Conservation (phyloP, 2,329 filamentous ascomycete genomes). For the Aspergillus costaricaensis region DNA sequence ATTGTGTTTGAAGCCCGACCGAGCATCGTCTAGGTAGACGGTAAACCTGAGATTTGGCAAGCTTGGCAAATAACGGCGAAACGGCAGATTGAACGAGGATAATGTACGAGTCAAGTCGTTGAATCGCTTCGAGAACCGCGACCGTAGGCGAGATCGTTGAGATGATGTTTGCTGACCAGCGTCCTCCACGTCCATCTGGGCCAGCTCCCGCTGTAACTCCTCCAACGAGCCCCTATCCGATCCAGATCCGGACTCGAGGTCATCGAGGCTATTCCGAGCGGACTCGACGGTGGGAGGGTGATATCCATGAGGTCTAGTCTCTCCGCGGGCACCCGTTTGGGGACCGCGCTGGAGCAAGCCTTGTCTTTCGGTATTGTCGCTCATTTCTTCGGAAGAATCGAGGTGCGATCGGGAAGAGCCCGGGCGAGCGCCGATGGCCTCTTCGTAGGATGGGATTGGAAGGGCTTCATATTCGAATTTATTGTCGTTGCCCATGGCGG, state of each 20-base stretch:
- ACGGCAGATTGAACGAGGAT: constrained; percentile 57
- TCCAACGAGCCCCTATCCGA: constrained; percentile 58
- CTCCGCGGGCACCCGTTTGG: constrained; percentile 37
- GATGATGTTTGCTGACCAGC: constrained; percentile 43
- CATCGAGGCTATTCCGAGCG: constrained; percentile 64
- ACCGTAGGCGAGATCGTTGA: constrained; percentile 45
- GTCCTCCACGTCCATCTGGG: constrained; percentile 86
- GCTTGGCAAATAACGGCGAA: constrained; percentile 48
- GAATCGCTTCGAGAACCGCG: constrained; percentile 59
- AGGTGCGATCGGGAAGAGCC: constrained; percentile 52
- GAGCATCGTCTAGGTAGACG: constrained; percentile 40
- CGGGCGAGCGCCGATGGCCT: constrained; percentile 67
- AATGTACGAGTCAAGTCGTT: constrained; percentile 58
- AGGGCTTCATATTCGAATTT: constrained; percentile 62
- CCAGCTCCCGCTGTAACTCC: constrained; percentile 75
- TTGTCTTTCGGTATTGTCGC: constrained; percentile 73
- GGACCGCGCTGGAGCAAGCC: constrained; percentile 66
- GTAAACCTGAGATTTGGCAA: constrained; percentile 41
- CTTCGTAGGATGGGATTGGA: constrained; percentile 81
- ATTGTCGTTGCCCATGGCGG: constrained; percentile 51
- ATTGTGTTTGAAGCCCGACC: constrained; percentile 47
- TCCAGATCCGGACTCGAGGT: constrained; percentile 56
- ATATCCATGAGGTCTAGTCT: constrained; percentile 62
- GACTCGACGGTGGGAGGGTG: constrained; percentile 81
- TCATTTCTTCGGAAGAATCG: constrained; percentile 60